Conservation (phyloP, 2,329 filamentous ascomycete species). For the Cercospora janseana region DNA sequence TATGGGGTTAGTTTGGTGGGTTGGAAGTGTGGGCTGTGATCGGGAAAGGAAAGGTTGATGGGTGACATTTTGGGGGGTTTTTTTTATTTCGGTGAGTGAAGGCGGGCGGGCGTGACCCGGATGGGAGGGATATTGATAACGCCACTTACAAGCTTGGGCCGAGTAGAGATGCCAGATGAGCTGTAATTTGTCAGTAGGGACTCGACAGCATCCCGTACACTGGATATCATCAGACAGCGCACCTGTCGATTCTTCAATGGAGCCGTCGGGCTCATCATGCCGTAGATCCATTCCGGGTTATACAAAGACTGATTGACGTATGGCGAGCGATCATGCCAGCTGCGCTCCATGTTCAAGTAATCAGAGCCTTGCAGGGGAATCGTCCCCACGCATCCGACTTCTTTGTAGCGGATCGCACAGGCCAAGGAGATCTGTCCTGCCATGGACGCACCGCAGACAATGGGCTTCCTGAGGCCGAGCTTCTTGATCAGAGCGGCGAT, state of each 20-base stretch:
- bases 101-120: too few species aligned
- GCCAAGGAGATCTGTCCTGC: conserved; percentile 51
- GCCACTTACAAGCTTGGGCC: conserved; percentile 52
- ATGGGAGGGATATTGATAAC: too few species aligned
- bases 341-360: conserved; percentile 45
- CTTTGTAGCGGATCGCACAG: conserved; percentile 48
- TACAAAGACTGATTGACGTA: conserved; percentile 51
- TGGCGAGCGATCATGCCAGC: conserved; percentile 46
- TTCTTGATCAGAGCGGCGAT: conserved; percentile 48
- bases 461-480: conserved; percentile 46
- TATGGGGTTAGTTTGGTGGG: too few species aligned
- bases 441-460: conserved; percentile 53
- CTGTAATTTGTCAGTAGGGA: conserved; percentile 26
- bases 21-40: too few species aligned
- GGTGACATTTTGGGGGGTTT: too few species aligned
- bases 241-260: conserved; percentile 42
- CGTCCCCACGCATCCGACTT: conserved; percentile 48
- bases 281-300: conserved; percentile 49
- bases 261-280: conserved; percentile 50
- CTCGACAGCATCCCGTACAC: conserved; percentile 48
- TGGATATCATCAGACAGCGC: not conserved
- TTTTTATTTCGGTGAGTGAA: too few species aligned
- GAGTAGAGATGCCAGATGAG: conserved; percentile 53
- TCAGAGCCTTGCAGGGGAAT: conserved; percentile 50
- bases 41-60: too few species aligned